Percentiles rank a stretch among this genome's conserved stretches.
Conservation (phyloP, 768 basidiomycete species). For the Lactifluus subvellereus region DNA sequence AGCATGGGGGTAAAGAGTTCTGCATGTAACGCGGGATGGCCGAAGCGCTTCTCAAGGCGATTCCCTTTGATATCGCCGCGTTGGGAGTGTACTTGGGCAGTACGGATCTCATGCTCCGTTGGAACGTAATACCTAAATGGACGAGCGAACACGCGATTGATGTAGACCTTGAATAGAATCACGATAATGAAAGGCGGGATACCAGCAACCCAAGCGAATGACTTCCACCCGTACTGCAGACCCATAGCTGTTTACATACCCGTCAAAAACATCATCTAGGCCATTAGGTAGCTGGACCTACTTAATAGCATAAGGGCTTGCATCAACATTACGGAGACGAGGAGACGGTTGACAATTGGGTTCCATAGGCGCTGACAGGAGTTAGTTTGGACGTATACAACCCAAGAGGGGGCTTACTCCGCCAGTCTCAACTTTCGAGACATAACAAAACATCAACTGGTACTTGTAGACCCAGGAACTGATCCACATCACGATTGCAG, state of each 20-base stretch:
- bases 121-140: conserved; percentile 84
- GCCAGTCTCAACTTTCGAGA: conserved; percentile 87
- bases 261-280: conserved; percentile 18
- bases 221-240: conserved; percentile 63
- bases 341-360: conserved; percentile 82
- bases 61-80: conserved; percentile 65
- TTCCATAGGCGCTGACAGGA: conserved; percentile 79
- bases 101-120: conserved; percentile 65
- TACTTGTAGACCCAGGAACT: conserved; percentile 91
- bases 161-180: conserved; percentile 77
- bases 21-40: conserved; percentile 84
- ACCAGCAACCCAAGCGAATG: conserved; percentile 76
- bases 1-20: conserved; percentile 88
- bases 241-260: conserved; percentile 60
- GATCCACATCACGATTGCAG: conserved; percentile 82
- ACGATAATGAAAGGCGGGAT: conserved; percentile 83
- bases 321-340: conserved; percentile 79
- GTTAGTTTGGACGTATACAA: conserved; percentile 1
- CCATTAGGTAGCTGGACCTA: conserved; percentile 37
- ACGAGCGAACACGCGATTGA: conserved; percentile 59
- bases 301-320: conserved; percentile 82
- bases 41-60: conserved; percentile 85
- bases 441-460: conserved; percentile 90
- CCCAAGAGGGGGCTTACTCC: conserved; percentile 52
- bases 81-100: conserved; percentile 72